These are phyloP conservation scores for Picea engelmannii DNA, from an alignment of 83 land plant species.

Conservation along the genomic window DNA sequence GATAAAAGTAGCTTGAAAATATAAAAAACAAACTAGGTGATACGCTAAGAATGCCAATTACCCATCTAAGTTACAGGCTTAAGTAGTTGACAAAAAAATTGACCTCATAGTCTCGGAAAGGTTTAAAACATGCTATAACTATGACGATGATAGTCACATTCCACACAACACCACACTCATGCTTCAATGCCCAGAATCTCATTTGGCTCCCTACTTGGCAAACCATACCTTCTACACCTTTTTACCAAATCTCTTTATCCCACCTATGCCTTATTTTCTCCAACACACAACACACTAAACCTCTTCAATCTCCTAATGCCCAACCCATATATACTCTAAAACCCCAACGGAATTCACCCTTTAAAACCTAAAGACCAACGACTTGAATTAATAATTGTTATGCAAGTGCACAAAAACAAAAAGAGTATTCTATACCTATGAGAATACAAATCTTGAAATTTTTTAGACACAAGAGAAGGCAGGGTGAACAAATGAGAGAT, in stretches of 20 bases:
- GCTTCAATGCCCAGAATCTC: conserved; percentile 78
- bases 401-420: not conserved
- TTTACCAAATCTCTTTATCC: conserved; percentile 9
- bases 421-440: not conserved
- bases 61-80: conserved; percentile 75
- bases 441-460: not conserved
- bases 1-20: not conserved
- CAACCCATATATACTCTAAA: not conserved
- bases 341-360: not conserved
- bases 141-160: conserved; percentile 64
- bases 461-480: not conserved
- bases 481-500: not conserved
- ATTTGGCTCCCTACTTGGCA: conserved; percentile 56
- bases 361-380: not conserved
- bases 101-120: conserved; percentile 84
- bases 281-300: not conserved
- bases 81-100: conserved; percentile 73
- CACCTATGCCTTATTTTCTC: not conserved
- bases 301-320: not conserved
- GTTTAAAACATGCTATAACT: conserved; percentile 89
- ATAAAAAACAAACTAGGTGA: not conserved
- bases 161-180: conserved; percentile 72
- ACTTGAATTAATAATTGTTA: not conserved
- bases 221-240: conserved; percentile 40
- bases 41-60: conserved; percentile 2